Evolutionary conservation across 805 yeast species (phyloP).

Genomic region (Sugiyamaella boreocaroliniensis): DNA sequence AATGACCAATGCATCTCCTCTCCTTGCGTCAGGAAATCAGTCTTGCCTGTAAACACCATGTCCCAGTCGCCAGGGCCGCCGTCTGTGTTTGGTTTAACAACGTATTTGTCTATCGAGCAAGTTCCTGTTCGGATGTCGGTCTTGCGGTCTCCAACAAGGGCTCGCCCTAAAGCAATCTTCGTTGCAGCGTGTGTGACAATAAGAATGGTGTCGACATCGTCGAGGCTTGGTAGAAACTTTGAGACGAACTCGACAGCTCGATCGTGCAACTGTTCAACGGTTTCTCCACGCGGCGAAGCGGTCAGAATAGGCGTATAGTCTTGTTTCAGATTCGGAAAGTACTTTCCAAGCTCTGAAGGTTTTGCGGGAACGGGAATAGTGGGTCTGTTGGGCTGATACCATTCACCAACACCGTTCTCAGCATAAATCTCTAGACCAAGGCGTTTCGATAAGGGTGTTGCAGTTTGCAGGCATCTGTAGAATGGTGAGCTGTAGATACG

Average conservation of each 20-base stretch:
- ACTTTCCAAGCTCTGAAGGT: conserved; percentile 40
- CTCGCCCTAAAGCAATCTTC: conserved; percentile 80
- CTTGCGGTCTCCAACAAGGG: conserved; percentile 47
- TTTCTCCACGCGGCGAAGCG: conserved; percentile 69
- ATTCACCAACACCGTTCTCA: conserved; percentile 87
- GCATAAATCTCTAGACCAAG: conserved; percentile 53
- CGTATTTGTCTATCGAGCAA: conserved; percentile 71
- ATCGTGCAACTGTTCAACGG: conserved; percentile 57
- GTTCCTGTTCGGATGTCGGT: conserved; percentile 69
- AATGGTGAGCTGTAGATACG: conserved; percentile 76
- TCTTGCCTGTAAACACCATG: conserved; percentile 61
- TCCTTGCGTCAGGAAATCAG: conserved; percentile 64
- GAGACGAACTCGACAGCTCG: conserved; percentile 54
- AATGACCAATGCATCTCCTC: conserved; percentile 95
- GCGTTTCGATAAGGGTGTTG: conserved; percentile 56
- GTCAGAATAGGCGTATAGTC: conserved; percentile 50
- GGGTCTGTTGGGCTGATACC: conserved; percentile 57
- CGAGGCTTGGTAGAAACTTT: conserved; percentile 51
- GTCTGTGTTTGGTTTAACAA: conserved; percentile 12
- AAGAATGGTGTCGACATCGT: conserved; percentile 51
- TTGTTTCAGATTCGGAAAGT: conserved; percentile 44
- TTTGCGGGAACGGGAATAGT: conserved; percentile 61
- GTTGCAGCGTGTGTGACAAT: conserved; percentile 93
- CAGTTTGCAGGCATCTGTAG: conserved; percentile 82
- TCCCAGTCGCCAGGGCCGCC: conserved; percentile 45